Evolutionary conservation across 2,329 filamentous ascomycete species (phyloP).

Genomic region (Cercospora zeae-maydis): DNA sequence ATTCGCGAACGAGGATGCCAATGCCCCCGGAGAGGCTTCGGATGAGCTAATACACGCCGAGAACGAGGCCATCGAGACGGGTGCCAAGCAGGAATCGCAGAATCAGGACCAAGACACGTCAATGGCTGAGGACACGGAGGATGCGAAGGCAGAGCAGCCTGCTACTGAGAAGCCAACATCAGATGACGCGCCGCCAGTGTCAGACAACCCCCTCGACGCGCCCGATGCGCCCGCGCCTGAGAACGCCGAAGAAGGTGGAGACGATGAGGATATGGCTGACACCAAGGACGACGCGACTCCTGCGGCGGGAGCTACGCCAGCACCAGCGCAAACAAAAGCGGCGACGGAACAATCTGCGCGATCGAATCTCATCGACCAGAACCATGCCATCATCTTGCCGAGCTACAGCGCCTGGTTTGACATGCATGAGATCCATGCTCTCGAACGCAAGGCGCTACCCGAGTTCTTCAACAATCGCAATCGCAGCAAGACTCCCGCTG

Average conservation of each 20-base stretch:
- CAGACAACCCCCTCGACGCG: conserved; percentile 41
- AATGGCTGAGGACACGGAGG: conserved; percentile 34
- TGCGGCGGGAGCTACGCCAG: conserved; percentile 23
- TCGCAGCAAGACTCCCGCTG: conserved; percentile 92
- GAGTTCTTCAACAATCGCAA: conserved; percentile 99
- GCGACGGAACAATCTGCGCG: conserved; percentile 80
- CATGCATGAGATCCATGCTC: conserved; percentile 85
- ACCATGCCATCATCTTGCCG: conserved; percentile 90
- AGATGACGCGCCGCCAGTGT: conserved; percentile 27
- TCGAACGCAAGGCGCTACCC: conserved; percentile 90
- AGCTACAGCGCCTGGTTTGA: conserved; percentile 99
- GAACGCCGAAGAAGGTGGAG: conserved; percentile 30
- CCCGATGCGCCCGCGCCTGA: conserved; percentile 37
- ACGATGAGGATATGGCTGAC: conserved; percentile 57
- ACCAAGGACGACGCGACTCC: conserved; percentile 43
- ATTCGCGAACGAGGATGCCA: conserved; percentile 33
- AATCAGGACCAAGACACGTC: conserved; percentile 31
- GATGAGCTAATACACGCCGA: conserved; percentile 37
- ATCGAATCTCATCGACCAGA: conserved; percentile 87
- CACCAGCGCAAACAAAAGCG: conserved; percentile 66
- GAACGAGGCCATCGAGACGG: conserved; percentile 33
- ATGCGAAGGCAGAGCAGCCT: conserved; percentile 21
- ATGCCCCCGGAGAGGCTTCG: conserved; percentile 35
- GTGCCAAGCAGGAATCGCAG: conserved; percentile 28
- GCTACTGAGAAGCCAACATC: conserved; percentile 15